Evolutionary conservation across 106 monocot species (phyloP), one percentile per base, ranked within the genome.

Genomic region (Alisma plantagoaquatica): DNA sequence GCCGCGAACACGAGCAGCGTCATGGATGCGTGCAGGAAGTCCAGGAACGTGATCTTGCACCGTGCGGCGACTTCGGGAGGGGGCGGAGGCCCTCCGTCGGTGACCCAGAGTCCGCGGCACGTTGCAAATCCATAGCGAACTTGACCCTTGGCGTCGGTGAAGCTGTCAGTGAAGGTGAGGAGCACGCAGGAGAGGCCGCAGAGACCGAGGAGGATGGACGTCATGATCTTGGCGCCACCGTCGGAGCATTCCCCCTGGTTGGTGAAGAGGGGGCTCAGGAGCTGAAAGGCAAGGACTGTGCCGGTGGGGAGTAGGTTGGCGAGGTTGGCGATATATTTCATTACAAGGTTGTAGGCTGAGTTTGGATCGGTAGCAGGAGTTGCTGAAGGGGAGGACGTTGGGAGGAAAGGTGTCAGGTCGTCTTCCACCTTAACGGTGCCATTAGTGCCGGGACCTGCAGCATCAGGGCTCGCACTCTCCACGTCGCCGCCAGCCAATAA

Each of bases 21-120:
- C 66, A 66, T 66, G 33, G 35, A 56, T 5, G 33, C 56, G 27
- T 66, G 66, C 44, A 49, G 17, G 55, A 66, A 66, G 46, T 66
- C 56, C 2, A 66, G 46, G 33, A 66, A 33, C 23, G 33, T 66
- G 2, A 57, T 32, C 23, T 21, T 66, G 27, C 49, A 66, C 3
- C 31, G 18, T 8, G 21, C 56, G 8, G 66, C 57, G 16, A 28
- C 30, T 17, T 54, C 54, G 3, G 64, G 29, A 6, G 54, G 53
- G 23, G 30, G 45, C 9, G 18, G 28, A 7, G 14, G 4, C 23
- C 26, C 28, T 9, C 43, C 64, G 51, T 65, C 54, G 53, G 54
- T 54, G 41, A 54, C 33, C 54, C 64, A 65, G 20, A 65, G 15
- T 15, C 43, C 54, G 14, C 23, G 2, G 17, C 29, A 23, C 21